Base-by-base conservation (phyloP, 2,329 filamentous ascomycete species). In the Apiospora koreana region DNA sequence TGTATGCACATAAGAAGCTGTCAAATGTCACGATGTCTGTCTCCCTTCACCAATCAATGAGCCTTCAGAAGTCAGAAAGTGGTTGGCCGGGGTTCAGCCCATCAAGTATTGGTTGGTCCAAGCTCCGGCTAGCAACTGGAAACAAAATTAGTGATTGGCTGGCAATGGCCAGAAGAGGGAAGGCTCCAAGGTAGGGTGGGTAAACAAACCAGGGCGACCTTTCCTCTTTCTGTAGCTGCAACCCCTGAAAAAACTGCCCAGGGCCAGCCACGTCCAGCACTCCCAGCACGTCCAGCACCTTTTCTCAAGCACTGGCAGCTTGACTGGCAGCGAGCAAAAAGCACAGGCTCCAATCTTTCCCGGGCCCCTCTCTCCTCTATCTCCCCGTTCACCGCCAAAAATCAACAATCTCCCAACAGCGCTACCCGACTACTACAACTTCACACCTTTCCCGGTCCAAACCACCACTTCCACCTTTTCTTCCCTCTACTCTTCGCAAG, bases 381-480 rank as follows among this genome's bases (percentile, higher is more conserved):
- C 54, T 62, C 54, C 54, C 45, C 66, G 66, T 68, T 48, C 66
- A 68, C 66, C 66, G 66, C 66, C 66, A 54, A 68, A 68, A 68
- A 68, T 68, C 66, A 68, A 68, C 66, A 68, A 68, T 68, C 66
- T 68, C 66, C 66, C 66, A 68, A 68, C 66, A 68, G 66, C 66
- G 66, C 66, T 68, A 54, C 66, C 65, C 31, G 54, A 62, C 65
- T 67, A 67, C 65, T 67, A 45, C 65, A 67, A 43, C 65, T 67
- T 67, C 65, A 45, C 45, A 43, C 65, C 65, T 48, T 54, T 45
- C 45, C 46, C 66, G 35, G 66, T 42, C 66, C 66, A 68, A 50
- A 35, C 45, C 45, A 50, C 45, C 66, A 68, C 45, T 25, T 48
- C 45, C 28, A 68, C 66, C 66, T 50, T 68, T 68, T 54, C 58